A percentile compares a stretch with the other conserved stretches of the same genome.
These are phyloP conservation scores for Fusarium goolgardi DNA, from an alignment of 2,329 filamentous ascomycete species.

Conservation along the genomic window DNA sequence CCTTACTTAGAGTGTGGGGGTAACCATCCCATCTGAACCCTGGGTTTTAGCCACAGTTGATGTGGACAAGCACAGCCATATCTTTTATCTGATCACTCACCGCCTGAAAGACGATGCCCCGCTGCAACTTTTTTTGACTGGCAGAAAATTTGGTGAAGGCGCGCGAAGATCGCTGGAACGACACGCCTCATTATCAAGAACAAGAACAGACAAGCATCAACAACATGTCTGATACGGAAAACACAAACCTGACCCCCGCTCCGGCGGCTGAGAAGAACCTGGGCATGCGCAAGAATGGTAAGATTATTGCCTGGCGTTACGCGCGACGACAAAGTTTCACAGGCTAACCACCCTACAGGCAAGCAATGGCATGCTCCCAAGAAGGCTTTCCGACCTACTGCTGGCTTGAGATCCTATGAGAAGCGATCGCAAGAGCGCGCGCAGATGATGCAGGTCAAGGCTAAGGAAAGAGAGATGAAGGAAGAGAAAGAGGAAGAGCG, in stretches of 20 bases:
- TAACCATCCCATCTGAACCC: slow-evolving; percentile 38
- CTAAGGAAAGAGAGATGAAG: slow-evolving; percentile 94
- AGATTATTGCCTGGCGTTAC: not conserved
- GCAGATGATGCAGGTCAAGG: slow-evolving; percentile 81
- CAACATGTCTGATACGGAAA: slow-evolving; percentile 58
- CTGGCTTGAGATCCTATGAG: slow-evolving; percentile 82
- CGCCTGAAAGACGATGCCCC: slow-evolving; percentile 35
- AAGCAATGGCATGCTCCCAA: slow-evolving; percentile 93
- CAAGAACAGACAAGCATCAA: slow-evolving; percentile 4
- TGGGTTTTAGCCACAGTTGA: slow-evolving; percentile 40
- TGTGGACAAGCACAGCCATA: slow-evolving; percentile 34
- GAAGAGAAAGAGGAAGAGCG: slow-evolving; percentile 93
- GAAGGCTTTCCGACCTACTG: slow-evolving; percentile 84
- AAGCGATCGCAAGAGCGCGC: slow-evolving; percentile 78
- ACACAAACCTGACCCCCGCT: slow-evolving; percentile 50
- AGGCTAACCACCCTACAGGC: slow-evolving; percentile 64
- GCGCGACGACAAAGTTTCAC: not conserved
- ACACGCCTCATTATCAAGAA: slow-evolving; percentile 19
- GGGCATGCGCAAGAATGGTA: slow-evolving; percentile 89
- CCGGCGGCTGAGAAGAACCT: slow-evolving; percentile 55
- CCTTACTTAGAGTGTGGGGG: slow-evolving; percentile 41
- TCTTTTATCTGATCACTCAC: slow-evolving; percentile 16
- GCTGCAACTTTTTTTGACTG: slow-evolving; percentile 43
- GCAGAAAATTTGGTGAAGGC: slow-evolving; percentile 47
- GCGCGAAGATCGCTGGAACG: slow-evolving; percentile 19